phyloP scores from a whole-genome alignment of 2,329 filamentous ascomycete species.

The Xylaria sp. region DNA sequence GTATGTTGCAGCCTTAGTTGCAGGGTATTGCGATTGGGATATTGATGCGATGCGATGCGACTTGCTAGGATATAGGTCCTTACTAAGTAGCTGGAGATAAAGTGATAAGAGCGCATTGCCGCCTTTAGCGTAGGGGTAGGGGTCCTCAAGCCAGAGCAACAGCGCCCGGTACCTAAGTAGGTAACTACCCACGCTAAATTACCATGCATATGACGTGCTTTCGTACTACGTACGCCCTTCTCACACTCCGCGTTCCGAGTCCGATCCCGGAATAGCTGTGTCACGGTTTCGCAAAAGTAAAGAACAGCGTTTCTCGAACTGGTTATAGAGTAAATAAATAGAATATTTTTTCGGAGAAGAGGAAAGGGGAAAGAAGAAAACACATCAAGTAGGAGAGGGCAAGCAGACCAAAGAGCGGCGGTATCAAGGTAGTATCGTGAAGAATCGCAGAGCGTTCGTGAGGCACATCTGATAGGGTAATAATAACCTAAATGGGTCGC shows the following conservation, averaged over 20 bases:
- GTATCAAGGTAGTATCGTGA: constrained; percentile 15
- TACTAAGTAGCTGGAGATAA: neutral
- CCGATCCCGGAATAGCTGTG: constrained; percentile 35
- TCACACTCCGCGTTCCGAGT: neutral
- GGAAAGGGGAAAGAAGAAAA: neutral
- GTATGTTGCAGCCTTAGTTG: neutral
- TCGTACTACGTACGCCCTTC: neutral
- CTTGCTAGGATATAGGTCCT: neutral
- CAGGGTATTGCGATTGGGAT: neutral
- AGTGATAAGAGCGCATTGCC: constrained; percentile 2
- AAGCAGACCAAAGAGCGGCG: neutral
- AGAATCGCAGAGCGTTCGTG: neutral
- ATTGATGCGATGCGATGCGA: neutral
- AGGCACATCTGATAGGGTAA: neutral
- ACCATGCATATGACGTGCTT: constrained; percentile 29
- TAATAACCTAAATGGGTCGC: constrained; percentile 42
- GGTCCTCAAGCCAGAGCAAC: neutral
- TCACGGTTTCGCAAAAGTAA: constrained; percentile 10
- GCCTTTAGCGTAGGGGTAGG: neutral
- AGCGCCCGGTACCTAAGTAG: neutral
- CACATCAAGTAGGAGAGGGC: neutral
- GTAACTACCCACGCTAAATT: neutral
- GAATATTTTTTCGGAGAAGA: neutral
- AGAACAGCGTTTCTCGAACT: neutral
- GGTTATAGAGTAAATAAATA: too few relatives aligned